These are phyloP conservation scores for Metarhizium humberi DNA, from an alignment of 2,329 filamentous ascomycete genomes.

Conservation along the genomic window DNA sequence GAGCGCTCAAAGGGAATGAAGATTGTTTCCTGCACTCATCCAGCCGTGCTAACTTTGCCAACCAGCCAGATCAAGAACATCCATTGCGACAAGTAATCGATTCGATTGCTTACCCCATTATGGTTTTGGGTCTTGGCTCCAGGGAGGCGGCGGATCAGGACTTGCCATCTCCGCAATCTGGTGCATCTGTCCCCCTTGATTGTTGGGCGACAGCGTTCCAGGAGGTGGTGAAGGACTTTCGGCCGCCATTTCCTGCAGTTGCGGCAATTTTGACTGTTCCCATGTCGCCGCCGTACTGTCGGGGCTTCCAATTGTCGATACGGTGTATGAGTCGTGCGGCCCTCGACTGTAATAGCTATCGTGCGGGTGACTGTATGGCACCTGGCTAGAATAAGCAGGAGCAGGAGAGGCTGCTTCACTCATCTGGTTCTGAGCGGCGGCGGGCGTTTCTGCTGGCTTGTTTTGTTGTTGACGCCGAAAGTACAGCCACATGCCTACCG, in stretches of 20 bases:
- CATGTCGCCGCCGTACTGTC: conserved; percentile 1
- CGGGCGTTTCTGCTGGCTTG: neutral
- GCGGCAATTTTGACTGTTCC: conserved; percentile 1
- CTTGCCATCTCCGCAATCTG: conserved; percentile 12
- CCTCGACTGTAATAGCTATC: conserved; percentile 2
- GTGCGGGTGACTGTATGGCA: conserved; percentile 5
- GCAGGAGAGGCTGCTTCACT: conserved; percentile 1
- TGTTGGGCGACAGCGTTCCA: neutral
- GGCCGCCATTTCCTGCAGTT: conserved; percentile 7
- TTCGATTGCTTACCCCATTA: neutral
- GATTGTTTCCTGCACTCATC: neutral
- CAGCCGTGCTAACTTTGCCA: neutral
- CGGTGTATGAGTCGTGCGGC: conserved; percentile 7
- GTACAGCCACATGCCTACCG: conserved; percentile 9
- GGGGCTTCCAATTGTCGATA: conserved; percentile 1
- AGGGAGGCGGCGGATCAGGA: conserved; percentile 1
- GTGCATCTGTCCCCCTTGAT: neutral
- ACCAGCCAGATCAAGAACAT: neutral
- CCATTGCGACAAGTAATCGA: too few relatives aligned
- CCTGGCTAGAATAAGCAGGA: conserved; percentile 3
- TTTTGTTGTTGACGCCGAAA: conserved; percentile 8
- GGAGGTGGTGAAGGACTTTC: neutral
- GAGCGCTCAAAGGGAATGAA: neutral
- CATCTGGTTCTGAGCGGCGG: neutral
- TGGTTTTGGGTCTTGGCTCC: neutral